Percentiles rank a stretch among this genome's conserved stretches.
Evolutionary conservation across 495 filamentous ascomycete genomes (phyloP).

Genomic region (Penicillium cinerascens): DNA sequence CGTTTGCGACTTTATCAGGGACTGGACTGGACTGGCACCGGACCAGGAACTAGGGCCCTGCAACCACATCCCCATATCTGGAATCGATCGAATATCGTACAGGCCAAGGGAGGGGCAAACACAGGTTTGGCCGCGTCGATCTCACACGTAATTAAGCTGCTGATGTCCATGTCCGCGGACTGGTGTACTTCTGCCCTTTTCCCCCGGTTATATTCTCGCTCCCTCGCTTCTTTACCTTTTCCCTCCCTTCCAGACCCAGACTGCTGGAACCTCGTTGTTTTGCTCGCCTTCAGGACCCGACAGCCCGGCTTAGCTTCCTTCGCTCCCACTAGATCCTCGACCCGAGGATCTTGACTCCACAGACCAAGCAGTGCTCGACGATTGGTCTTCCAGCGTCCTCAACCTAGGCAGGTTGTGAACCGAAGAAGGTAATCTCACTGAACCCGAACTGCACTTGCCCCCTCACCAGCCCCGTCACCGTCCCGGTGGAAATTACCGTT

Average conservation of each 20-base stretch:
- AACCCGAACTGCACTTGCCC: neutral
- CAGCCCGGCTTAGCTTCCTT: constrained; percentile 24
- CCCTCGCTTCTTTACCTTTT: constrained; percentile 9
- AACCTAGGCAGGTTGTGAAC: too few species aligned
- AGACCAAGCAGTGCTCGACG: neutral
- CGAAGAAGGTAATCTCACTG: neutral
- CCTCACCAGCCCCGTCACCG: too few species aligned
- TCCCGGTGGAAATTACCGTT: neutral
- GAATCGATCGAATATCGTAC: neutral
- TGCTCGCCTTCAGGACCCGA: constrained; percentile 15
- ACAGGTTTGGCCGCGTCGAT: constrained; percentile 18
- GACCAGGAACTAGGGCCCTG: neutral
- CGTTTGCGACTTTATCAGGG: neutral
- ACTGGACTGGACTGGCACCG: neutral
- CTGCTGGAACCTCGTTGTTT: constrained; percentile 7
- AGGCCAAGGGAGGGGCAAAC: constrained; percentile 22
- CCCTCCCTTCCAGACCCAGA: constrained; percentile 13
- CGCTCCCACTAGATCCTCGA: neutral
- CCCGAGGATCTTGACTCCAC: constrained; percentile 1
- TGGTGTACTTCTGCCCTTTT: neutral
- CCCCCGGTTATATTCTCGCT: constrained; percentile 9
- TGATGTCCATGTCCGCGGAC: constrained; percentile 1
- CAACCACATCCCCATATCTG: too few species aligned
- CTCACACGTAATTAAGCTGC: constrained; percentile 16
- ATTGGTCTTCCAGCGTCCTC: neutral